Conservation (phyloP, 1,139 yeast genomes). For the Taiozyma sp. region DNA sequence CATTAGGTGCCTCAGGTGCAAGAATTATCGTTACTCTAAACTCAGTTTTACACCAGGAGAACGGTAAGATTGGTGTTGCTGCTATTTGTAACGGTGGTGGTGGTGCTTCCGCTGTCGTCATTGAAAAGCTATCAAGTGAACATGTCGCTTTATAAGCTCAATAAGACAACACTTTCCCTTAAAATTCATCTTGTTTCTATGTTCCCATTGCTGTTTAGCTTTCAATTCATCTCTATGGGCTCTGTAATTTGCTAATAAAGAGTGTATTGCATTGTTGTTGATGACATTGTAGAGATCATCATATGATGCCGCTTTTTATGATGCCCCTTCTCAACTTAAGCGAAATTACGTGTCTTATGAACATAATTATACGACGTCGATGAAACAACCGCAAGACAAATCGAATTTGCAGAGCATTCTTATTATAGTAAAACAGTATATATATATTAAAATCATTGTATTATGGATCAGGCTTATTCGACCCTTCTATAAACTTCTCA, state of each 20-base stretch:
- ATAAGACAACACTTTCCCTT: background rate
- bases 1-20: constrained; percentile 97
- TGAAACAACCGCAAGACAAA: no score
- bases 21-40: constrained; percentile 84
- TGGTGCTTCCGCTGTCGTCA: constrained; percentile 86
- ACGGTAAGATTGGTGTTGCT: constrained; percentile 89
- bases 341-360: no score
- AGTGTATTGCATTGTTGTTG: background rate
- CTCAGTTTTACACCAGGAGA: constrained; percentile 72
- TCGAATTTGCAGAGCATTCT: no score
- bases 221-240: background rate
- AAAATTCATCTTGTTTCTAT: background rate
- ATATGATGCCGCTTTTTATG: no score
- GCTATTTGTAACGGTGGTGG: constrained; percentile 99
- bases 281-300: background rate
- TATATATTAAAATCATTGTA: background rate
- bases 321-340: no score
- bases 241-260: background rate
- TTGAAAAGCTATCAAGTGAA: constrained; percentile 44
- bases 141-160: constrained; percentile 17
- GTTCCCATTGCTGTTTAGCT: background rate
- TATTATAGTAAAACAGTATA: no score
- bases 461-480: background rate
- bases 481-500: background rate
- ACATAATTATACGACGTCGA: no score